phyloP scores from a whole-genome alignment of 2,329 filamentous ascomycete genomes.

The Claviceps humidiphila region DNA sequence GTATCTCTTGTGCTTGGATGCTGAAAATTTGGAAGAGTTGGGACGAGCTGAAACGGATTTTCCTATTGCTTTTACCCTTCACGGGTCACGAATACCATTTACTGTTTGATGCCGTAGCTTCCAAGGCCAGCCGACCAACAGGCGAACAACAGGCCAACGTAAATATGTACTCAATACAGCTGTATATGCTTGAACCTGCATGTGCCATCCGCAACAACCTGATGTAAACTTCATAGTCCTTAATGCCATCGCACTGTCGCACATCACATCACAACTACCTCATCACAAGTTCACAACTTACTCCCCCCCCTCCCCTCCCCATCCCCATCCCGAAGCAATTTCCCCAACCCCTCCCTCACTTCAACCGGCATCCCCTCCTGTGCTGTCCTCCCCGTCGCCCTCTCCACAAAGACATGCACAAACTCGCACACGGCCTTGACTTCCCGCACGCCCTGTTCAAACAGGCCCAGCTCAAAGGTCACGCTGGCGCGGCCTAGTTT shows the following conservation, averaged over 20 bases:
- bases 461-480: slow-evolving; percentile 79
- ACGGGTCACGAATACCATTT: slow-evolving; percentile 36
- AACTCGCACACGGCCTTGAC: slow-evolving; percentile 80
- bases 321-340: background rate
- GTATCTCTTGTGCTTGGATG: slow-evolving; percentile 54
- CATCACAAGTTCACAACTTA: background rate
- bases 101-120: background rate
- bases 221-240: background rate
- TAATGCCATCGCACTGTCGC: background rate
- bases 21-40: slow-evolving; percentile 47
- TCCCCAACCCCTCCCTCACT: slow-evolving; percentile 42
- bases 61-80: slow-evolving; percentile 50
- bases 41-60: slow-evolving; percentile 50
- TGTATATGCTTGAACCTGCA: background rate
- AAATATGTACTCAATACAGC: no score
- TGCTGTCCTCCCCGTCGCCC: slow-evolving; percentile 54
- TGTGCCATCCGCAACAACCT: background rate
- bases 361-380: slow-evolving; percentile 47
- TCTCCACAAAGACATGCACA: slow-evolving; percentile 78
- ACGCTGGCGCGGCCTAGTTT: slow-evolving; percentile 79
- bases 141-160: no score
- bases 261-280: background rate
- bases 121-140: background rate
- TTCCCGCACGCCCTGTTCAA: slow-evolving; percentile 56
- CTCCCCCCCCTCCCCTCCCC: background rate